Percentiles rank a stretch among this genome's conserved stretches.
phyloP scores from a whole-genome alignment of 768 basidiomycete genomes.

The Russula earlei region DNA sequence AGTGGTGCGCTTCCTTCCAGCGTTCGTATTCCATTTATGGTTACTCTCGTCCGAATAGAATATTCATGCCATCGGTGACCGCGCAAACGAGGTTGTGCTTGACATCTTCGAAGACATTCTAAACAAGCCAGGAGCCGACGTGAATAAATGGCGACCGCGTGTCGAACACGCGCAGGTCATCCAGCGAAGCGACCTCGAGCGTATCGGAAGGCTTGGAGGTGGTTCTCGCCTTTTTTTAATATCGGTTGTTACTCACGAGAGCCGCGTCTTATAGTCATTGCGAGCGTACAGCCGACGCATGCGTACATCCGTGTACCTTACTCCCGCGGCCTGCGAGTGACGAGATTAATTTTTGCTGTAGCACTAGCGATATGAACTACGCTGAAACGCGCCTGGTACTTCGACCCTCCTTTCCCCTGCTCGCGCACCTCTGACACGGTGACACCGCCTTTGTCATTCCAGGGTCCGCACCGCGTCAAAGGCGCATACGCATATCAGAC shows the following conservation, averaged over 20 bases:
- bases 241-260: background rate
- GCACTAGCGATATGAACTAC: constrained; percentile 88
- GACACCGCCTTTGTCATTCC: background rate
- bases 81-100: constrained; percentile 73
- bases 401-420: background rate
- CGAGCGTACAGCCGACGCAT: constrained; percentile 90
- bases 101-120: constrained; percentile 68
- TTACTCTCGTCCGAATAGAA: no score
- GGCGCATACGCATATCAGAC: constrained; percentile 88
- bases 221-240: constrained; percentile 19
- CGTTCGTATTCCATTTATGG: no score
- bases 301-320: constrained; percentile 37
- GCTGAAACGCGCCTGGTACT: constrained; percentile 70
- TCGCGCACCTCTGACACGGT: background rate
- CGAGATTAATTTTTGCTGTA: constrained; percentile 22
- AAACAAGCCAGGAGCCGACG: constrained; percentile 24
- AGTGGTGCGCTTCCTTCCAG: constrained; percentile 53
- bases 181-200: constrained; percentile 53
- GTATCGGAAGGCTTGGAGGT: constrained; percentile 70
- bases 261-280: constrained; percentile 55
- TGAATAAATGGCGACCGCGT: constrained; percentile 53
- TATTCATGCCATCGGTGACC: constrained; percentile 82
- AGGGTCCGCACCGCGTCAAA: constrained; percentile 76
- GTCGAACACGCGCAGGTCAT: constrained; percentile 94
- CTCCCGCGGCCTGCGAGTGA: constrained; percentile 1